Base-by-base conservation (phyloP, 805 yeast species). In the Gaillardinia entomophila region DNA sequence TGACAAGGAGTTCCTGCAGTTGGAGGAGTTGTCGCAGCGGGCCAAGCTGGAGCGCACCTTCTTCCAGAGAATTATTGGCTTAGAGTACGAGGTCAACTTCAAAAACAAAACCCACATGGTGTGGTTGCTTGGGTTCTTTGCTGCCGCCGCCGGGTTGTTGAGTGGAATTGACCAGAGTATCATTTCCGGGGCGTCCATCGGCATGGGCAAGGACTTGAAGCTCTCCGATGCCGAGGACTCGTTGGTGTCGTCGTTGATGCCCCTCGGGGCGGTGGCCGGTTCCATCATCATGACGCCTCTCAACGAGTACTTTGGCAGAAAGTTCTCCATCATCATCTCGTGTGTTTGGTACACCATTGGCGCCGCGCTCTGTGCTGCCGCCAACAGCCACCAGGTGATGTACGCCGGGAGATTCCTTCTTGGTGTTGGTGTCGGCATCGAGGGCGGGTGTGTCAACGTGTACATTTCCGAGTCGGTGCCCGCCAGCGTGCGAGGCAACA, bases 151-250 rank as follows among this genome's bases (percentile, higher is more conserved):
- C 18, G 86, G 86, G 33, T 50, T 77, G 35, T 68, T 79, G 32
- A 75, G 82, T 11, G 85, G 85, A 42, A 56, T 77, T 29, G 86
- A 79, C 55, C 85, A 79, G 61, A 75, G 82, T 13, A 65, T 78
- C 26, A 79, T 79, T 37, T 68, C 77, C 17, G 85, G 84, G 49
- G 85, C 85, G 3, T 60, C 67, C 20, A 60, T 73, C 34, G 72
- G 73, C 15, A 68, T 77, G 69, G 60, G 57, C 12, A 50, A 51
- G 2, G 65, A 61, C 16, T 59, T 78, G 20, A 26, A 50, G 20
- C 54, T 78, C 28, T 45, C 60, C 13, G 35, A 57, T 4, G 57
- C 62, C 40, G 64, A 78, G 42, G 59, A 57, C 32, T 77, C 83
- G 1, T 61, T 77, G 38, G 71, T 77, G 13, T 66, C 75, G 24